Base-by-base conservation (phyloP, 2,329 filamentous ascomycete genomes). In the Xylaria sp. region DNA sequence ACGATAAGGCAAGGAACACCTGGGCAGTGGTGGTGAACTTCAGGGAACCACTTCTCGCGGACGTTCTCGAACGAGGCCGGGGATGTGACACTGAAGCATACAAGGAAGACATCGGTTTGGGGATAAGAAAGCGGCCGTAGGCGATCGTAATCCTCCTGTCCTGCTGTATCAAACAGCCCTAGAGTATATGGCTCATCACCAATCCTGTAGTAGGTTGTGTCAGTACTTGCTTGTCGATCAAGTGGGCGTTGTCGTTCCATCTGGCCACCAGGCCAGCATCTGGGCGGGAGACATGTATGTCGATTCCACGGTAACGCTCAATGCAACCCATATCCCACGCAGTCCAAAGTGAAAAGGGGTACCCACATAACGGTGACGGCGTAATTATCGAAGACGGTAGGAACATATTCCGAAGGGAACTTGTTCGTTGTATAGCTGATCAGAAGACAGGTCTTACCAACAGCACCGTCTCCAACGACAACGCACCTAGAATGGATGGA, bases 361-460 rank as follows among this genome's bases (percentile, higher is more conserved):
- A 70, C 94, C 90, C 87, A 97, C 96, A 99, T 99, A 75, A 99
- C 96, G 74, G 96, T 99, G 80, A 99, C 96, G 66, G 96, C 96
- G 88, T 99, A 99, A 84, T 99, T 99, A 83, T 99, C 96, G 82
- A 99, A 99, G 72, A 99, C 96, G 34, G 96, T 99, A 60, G 96
- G 96, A 67, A 99, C 96, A 82, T 99, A 99, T 94, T 99, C 96
- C 77, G 94, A 97, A 41, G 96, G 96, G 82, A 99, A 99, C 79
- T 98, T 98, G 88, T 99, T 99, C 72, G 96, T 99, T 73, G 96
- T 99, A 84, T 99, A 99, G 81, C 93, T 97, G 85, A 99, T 99
- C 80, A 99, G 90, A 73, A 99, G 90, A 84, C 96, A 99, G 74
- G 96, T 99, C 88, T 99, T 99, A 82, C 96, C 96, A 76, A 99